Evolutionary conservation across 805 yeast species (phyloP).

Genomic region (Metschnikowia lochheadii): DNA sequence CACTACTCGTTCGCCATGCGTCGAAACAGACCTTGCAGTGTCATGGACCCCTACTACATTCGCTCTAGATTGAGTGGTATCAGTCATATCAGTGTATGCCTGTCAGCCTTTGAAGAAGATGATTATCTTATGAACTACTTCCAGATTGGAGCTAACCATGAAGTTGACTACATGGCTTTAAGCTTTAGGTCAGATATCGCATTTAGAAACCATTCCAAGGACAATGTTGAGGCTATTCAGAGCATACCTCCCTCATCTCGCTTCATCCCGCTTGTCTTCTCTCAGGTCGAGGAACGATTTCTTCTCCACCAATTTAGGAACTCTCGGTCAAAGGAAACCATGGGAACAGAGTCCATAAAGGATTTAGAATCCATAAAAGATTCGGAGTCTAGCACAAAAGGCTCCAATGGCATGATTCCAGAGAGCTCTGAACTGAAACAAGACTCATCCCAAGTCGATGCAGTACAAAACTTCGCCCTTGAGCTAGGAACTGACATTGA

Average conservation of each 20-base stretch:
- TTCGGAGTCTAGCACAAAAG: neutral
- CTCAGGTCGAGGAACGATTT: neutral
- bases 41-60: conserved; percentile 33
- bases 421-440: neutral
- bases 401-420: neutral
- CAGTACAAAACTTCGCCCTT: conserved; percentile 28
- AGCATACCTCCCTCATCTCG: neutral
- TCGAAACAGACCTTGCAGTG: conserved; percentile 32
- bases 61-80: neutral
- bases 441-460: conserved; percentile 6
- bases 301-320: neutral
- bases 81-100: neutral
- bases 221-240: neutral
- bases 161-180: neutral
- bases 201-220: neutral
- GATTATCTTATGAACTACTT: neutral
- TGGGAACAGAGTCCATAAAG: neutral
- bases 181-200: neutral
- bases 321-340: neutral
- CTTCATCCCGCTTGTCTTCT: neutral
- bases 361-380: too few relatives aligned
- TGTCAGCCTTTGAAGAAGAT: conserved; percentile 1
- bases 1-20: conserved; percentile 32
- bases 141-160: neutral
- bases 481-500: conserved; percentile 21